Base-by-base conservation (phyloP, 306 rosid genomes). In the Fragaria vesca region DNA sequence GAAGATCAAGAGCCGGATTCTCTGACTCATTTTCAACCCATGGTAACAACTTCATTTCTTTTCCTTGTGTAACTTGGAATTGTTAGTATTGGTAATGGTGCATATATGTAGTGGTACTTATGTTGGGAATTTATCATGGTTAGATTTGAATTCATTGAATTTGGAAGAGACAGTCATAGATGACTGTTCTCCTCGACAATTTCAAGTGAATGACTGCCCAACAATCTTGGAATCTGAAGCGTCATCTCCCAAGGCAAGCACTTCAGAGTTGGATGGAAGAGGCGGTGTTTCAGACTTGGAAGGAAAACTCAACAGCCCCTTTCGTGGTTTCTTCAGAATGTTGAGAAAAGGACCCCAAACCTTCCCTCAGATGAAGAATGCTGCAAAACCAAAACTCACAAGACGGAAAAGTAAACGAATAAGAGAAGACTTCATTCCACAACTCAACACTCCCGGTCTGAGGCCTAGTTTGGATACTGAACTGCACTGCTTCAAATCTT, bases 391-490 rank as follows among this genome's bases (percentile, higher is more conserved):
- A 38, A 93, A 84, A 73, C 87, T 91, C 52, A 88, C 97, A 61
- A 91, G 94, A 79, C 88, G 86, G 75, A 91, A 90, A 73, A 90
- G 90, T 84, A 93, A 86, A 76, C 85, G 90, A 66, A 84, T 86
- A 60, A 88, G 92, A 82, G 90, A 89, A 69, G 97, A 91, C 20
- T 54, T 85, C 30, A 67, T 91, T 71, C 97, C 98, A 12, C 73
- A 70, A 46, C 62, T 89, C 18, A 82, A 77, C 72, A 72, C 88
- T 55, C 90, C 91, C 3, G 67, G 78, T 18, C 76, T 68, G 71
- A 71, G 21, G 48, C 62, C 95, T 28, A 76, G 90, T 57, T 79
- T 91, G 32, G 93, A 90, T 13, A 5, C 85, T 32, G 89, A 86
- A 34, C 79, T 91, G 51, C 63, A 80, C 81, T 84, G 81, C 89